Base-by-base conservation (phyloP, 2,329 filamentous ascomycete species). In the Elsinoe perseae region DNA sequence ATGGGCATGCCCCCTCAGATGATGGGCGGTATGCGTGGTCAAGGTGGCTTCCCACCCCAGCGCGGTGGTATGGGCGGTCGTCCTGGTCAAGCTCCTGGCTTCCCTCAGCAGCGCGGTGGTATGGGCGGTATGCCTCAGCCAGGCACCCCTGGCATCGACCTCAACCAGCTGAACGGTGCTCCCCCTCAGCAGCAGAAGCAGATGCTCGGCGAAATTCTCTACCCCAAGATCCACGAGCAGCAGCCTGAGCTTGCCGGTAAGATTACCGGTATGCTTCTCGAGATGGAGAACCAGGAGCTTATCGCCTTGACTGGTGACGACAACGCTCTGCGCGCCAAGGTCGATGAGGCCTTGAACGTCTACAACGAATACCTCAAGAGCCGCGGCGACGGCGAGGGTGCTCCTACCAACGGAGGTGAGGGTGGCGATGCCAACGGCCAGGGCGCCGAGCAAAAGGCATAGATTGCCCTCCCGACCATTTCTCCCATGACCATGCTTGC, bases 291-390 rank as follows among this genome's bases (percentile, higher is more conserved):
- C 76, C 72, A 80, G 57, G 93, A 98, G 79, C 80, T 98, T 66
- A 81, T 98, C 70, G 89, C 88, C 76, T 82, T 98, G 62, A 89
- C 95, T 64, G 88, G 92, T 70, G 90, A 97, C 69, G 90, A 96
- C 48, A 76, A 78, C 65, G 88, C 91, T 70, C 86, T 98, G 59
- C 88, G 89, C 71, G 83, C 85, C 73, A 98, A 98, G 86, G 93
- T 98, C 59, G 89, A 95, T 60, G 93, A 98, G 79, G 93, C 93
- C 64, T 86, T 98, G 70, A 88, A 83, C 65, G 93, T 98, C 66
- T 98, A 97, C 73, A 90, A 98, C 69, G 93, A 98, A 75, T 98
- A 98, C 74, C 86, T 97, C 77, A 97, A 97, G 84, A 83, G 82
- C 69, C 89, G 93, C 72, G 70, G 71, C 61, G 73, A 76, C 56